Evolutionary conservation across 805 yeast species (phyloP).

Genomic region (Candida sonorensis): DNA sequence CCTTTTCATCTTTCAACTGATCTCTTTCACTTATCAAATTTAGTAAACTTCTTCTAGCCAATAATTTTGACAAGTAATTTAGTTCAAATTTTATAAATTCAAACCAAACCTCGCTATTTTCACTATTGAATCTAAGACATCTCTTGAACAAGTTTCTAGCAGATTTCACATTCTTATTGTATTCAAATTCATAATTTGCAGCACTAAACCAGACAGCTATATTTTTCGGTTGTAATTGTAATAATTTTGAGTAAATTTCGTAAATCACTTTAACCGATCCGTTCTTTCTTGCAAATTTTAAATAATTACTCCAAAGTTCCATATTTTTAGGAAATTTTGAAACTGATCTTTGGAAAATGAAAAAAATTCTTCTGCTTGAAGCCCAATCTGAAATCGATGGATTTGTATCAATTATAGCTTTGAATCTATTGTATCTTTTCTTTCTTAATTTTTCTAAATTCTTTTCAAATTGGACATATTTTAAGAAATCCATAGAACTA

Average conservation of each 20-base stretch:
- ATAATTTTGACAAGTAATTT: constrained; percentile 73
- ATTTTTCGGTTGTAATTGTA: constrained; percentile 87
- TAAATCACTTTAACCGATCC: constrained; percentile 70
- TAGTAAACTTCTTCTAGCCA: constrained; percentile 76
- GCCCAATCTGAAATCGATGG: constrained; percentile 83
- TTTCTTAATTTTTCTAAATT: constrained; percentile 72
- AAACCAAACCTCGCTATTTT: constrained; percentile 66
- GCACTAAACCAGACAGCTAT: constrained; percentile 91
- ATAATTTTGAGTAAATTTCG: constrained; percentile 66
- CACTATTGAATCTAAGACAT: constrained; percentile 77
- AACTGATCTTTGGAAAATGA: constrained; percentile 78
- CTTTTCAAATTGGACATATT: constrained; percentile 73
- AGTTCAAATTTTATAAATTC: constrained; percentile 86
- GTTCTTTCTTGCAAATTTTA: constrained; percentile 58
- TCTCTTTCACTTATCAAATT: constrained; percentile 72
- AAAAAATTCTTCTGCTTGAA: constrained; percentile 70
- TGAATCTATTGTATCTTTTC: constrained; percentile 61
- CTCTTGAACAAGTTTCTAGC: constrained; percentile 83
- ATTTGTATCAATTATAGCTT: constrained; percentile 47
- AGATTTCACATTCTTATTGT: constrained; percentile 80
- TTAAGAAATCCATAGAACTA: constrained; percentile 65
- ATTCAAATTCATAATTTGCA: constrained; percentile 88
- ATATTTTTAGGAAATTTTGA: constrained; percentile 72
- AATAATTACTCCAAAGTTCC: constrained; percentile 70
- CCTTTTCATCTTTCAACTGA: constrained; percentile 44